Evolutionary conservation across 371 early-diverging fungal species (phyloP).

Genomic region (Mortierella polycephala): DNA sequence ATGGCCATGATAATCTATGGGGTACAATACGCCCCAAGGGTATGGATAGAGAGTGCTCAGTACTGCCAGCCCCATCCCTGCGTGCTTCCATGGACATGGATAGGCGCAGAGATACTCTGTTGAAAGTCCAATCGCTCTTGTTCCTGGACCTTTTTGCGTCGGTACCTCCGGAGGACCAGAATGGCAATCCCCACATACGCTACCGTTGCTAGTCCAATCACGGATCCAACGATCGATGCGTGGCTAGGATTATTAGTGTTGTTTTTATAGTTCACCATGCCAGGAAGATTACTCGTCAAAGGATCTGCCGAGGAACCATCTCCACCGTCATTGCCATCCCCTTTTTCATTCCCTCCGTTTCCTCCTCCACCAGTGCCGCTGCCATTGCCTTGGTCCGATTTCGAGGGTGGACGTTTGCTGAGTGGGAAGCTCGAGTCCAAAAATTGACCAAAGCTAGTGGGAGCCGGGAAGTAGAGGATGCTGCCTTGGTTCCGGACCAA

Average conservation of each 20-base stretch:
- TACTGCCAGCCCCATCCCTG: constrained; percentile 48
- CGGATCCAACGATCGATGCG: constrained; percentile 20
- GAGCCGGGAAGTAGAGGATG: constrained; percentile 10
- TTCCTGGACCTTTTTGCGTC: constrained; percentile 10
- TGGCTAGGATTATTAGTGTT: neutral
- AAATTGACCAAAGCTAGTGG: constrained; percentile 37
- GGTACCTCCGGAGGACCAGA: constrained; percentile 19
- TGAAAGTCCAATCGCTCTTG: constrained; percentile 10
- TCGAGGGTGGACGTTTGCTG: constrained; percentile 24
- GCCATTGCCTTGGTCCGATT: neutral
- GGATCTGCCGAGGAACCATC: constrained; percentile 11
- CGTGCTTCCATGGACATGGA: constrained; percentile 13
- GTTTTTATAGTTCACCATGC: constrained; percentile 3
- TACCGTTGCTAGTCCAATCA: constrained; percentile 30
- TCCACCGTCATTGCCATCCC: constrained; percentile 5
- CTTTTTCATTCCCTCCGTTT: neutral
- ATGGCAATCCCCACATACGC: constrained; percentile 40
- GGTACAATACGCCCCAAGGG: too few species aligned
- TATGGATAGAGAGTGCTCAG: neutral
- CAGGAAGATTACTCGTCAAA: constrained; percentile 13
- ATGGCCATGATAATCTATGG: too few species aligned
- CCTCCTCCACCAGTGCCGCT: neutral
- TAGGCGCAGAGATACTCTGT: constrained; percentile 33
- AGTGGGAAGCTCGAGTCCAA: constrained; percentile 26
- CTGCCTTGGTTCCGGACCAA: constrained; percentile 17